Conservation (phyloP, 2,329 filamentous ascomycete species). For the Fusarium solani-melongenae region DNA sequence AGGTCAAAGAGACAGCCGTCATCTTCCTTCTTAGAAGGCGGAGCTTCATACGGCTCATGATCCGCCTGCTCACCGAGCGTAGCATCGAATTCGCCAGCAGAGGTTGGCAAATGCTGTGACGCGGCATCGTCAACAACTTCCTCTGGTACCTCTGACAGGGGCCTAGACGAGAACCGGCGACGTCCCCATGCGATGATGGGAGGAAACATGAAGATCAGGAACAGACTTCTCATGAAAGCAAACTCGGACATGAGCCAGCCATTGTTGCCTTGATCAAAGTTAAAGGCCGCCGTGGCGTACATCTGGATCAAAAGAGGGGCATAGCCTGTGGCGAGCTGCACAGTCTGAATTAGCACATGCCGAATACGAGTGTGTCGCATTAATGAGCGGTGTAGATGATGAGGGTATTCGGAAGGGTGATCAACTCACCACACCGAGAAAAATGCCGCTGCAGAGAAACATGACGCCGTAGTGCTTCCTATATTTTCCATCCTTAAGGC, state of each 20-base stretch:
- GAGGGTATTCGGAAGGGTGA: background rate
- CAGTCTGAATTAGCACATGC: background rate
- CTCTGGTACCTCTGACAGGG: background rate
- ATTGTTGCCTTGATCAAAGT: conserved; percentile 66
- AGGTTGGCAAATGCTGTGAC: conserved; percentile 45
- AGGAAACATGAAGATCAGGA: conserved; percentile 65
- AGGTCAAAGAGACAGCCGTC: conserved; percentile 72
- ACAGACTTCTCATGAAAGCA: conserved; percentile 64
- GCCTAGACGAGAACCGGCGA: conserved; percentile 11
- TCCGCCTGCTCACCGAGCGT: conserved; percentile 54
- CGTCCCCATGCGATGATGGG: conserved; percentile 62
- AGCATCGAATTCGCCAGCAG: conserved; percentile 55
- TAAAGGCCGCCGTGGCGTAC: conserved; percentile 66
- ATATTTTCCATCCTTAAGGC: conserved; percentile 60
- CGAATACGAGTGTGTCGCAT: background rate
- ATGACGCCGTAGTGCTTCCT: conserved; percentile 70
- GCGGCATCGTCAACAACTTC: conserved; percentile 17
- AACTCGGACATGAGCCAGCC: conserved; percentile 68
- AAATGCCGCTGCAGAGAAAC: conserved; percentile 73
- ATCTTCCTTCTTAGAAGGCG: conserved; percentile 49
- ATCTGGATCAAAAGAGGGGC: conserved; percentile 71
- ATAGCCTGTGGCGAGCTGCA: conserved; percentile 72
- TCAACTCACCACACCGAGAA: conserved; percentile 68
- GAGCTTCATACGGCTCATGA: conserved; percentile 55
- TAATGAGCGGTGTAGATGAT: background rate